Conservation (phyloP, 176 grass and related monocot genomes). For the Bolboschoenus planiculmis region DNA sequence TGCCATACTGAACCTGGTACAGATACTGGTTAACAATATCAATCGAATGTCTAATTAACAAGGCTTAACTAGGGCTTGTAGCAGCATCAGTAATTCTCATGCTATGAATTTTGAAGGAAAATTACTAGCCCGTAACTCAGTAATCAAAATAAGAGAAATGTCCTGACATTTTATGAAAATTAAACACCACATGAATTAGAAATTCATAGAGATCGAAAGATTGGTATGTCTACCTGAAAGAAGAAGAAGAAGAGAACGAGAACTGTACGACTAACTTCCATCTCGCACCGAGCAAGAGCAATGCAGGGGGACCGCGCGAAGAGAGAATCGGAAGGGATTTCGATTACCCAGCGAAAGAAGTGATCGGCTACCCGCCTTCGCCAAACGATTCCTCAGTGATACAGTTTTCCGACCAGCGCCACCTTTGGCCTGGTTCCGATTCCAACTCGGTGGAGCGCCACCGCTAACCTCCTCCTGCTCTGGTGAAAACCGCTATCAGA, state of each 20-base stretch:
- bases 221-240: slow-evolving; percentile 2
- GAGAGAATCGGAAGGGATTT: background rate
- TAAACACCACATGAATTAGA: background rate
- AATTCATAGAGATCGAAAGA: background rate
- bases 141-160: background rate
- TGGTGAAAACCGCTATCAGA: too few relatives aligned
- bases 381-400: background rate
- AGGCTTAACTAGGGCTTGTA: background rate
- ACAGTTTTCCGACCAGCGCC: background rate
- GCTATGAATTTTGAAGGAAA: background rate
- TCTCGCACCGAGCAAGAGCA: background rate
- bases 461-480: too few relatives aligned
- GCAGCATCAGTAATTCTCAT: background rate
- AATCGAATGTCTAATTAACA: background rate
- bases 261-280: background rate
- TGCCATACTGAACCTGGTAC: background rate
- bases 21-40: background rate
- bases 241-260: background rate
- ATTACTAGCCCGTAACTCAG: background rate
- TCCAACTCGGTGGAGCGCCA: background rate
- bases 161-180: background rate
- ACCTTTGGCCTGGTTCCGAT: too few relatives aligned
- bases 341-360: background rate
- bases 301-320: too few relatives aligned
- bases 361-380: background rate